phyloP scores from a whole-genome alignment of 2,329 filamentous ascomycete genomes.

The Xylariaceae sp. region DNA sequence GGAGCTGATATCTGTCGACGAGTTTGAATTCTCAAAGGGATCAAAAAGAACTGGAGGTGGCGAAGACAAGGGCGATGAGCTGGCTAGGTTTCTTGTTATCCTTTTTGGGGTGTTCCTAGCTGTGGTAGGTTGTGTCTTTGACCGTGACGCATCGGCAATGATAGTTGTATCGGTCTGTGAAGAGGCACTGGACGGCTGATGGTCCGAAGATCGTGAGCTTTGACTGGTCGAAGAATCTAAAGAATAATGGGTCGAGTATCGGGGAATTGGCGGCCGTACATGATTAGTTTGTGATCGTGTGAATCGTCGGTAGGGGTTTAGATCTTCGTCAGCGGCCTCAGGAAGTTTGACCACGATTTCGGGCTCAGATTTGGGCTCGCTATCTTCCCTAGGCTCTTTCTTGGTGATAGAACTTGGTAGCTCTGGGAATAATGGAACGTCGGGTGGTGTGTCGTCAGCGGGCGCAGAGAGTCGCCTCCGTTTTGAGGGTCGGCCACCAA shows the following conservation, averaged over 20 bases:
- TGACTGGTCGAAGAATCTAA: constrained; percentile 22
- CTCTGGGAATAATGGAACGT: background rate
- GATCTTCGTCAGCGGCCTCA: background rate
- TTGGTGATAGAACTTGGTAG: background rate
- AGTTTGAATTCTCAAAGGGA: constrained; percentile 37
- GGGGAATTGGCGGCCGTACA: constrained; percentile 22
- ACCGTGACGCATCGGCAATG: constrained; percentile 1
- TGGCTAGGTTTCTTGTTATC: constrained; percentile 24
- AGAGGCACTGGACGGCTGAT: constrained; percentile 22
- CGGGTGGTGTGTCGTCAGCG: constrained; percentile 1
- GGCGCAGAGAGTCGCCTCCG: constrained; percentile 22
- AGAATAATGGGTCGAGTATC: constrained; percentile 23
- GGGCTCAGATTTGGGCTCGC: background rate
- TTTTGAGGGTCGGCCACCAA: constrained; percentile 27
- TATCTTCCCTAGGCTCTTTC: background rate
- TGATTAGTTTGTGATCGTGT: constrained; percentile 23
- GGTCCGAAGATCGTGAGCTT: constrained; percentile 24
- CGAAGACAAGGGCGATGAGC: constrained; percentile 56
- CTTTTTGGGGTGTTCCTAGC: constrained; percentile 23
- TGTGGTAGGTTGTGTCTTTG: constrained; percentile 13
- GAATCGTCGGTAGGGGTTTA: constrained; percentile 14
- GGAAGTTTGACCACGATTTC: background rate
- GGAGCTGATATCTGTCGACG: constrained; percentile 38
- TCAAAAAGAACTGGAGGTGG: constrained; percentile 52
- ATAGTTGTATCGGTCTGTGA: constrained; percentile 27